phyloP scores from a whole-genome alignment of 306 rosid genomes.

The Spatholobus suberectus region DNA sequence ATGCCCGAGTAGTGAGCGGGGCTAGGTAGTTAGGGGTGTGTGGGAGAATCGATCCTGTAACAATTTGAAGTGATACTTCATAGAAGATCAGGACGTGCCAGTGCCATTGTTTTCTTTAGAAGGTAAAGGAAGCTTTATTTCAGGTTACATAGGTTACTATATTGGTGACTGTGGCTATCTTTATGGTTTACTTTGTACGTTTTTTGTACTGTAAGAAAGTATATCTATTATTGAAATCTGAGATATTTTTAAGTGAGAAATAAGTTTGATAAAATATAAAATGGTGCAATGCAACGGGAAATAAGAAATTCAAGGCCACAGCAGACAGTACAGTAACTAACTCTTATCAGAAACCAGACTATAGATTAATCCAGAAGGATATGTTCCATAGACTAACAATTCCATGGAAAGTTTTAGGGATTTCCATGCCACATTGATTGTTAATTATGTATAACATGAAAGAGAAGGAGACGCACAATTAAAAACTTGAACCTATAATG shows the following conservation, averaged over 20 bases:
- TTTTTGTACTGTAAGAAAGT: conserved; percentile 50
- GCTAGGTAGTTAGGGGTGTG: conserved; percentile 1
- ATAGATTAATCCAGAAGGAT: too few relatives aligned
- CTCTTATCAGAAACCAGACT: conserved; percentile 23
- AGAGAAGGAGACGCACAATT: conserved; percentile 8
- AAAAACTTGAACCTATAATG: conserved; percentile 25
- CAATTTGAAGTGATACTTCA: conserved; percentile 44
- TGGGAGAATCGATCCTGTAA: neutral
- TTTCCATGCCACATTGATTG: conserved; percentile 12
- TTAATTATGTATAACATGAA: neutral
- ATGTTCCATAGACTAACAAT: conserved; percentile 14
- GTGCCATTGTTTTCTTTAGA: conserved; percentile 37
- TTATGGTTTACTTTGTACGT: conserved; percentile 37
- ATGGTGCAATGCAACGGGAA: conserved; percentile 12
- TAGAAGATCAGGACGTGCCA: conserved; percentile 29
- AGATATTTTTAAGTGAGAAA: conserved; percentile 27
- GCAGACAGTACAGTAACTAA: neutral
- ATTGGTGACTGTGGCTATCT: conserved; percentile 35
- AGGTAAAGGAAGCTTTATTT: conserved; percentile 42
- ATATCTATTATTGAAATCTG: conserved; percentile 39
- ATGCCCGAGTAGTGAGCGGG: conserved; percentile 4
- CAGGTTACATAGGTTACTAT: conserved; percentile 37
- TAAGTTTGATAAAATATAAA: conserved; percentile 8
- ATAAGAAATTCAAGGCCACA: neutral
- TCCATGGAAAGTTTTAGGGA: conserved; percentile 5